A percentile compares a stretch with the other conserved stretches of the same genome.
Conservation (phyloP, 2,329 filamentous ascomycete species). For the Phialophora chinensis region DNA sequence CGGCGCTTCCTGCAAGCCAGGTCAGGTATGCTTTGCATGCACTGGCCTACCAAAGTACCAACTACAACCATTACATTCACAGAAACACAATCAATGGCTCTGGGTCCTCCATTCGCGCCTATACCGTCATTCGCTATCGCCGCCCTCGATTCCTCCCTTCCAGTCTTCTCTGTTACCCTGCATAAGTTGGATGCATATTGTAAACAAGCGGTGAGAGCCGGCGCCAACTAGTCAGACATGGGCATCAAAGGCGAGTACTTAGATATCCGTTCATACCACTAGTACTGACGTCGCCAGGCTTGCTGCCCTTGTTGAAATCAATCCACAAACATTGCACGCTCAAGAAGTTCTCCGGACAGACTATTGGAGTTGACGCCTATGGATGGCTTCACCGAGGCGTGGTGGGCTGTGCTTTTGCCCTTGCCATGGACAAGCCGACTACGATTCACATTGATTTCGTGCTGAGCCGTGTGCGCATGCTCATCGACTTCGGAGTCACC, state of each 20-base stretch:
- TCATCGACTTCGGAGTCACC: constrained; percentile 89
- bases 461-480: constrained; percentile 90
- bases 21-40: neutral
- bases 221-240: constrained; percentile 42
- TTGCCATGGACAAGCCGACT: constrained; percentile 86
- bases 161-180: neutral
- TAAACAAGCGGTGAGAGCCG: constrained; percentile 33
- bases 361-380: constrained; percentile 93
- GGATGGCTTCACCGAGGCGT: constrained; percentile 97
- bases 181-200: neutral
- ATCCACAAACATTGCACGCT: constrained; percentile 89
- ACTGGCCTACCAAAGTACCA: neutral
- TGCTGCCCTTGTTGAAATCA: constrained; percentile 90
- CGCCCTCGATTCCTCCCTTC: neutral
- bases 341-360: constrained; percentile 85
- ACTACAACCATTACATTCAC: constrained; percentile 1
- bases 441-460: constrained; percentile 90
- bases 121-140: constrained; percentile 2
- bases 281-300: constrained; percentile 59
- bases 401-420: constrained; percentile 85
- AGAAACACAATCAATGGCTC: constrained; percentile 21
- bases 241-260: constrained; percentile 51
- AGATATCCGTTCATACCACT: neutral
- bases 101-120: neutral
- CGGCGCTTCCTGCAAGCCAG: constrained; percentile 1